Evolutionary conservation across 176 grass and related monocot genomes (phyloP).

Genomic region (Tillandsia leiboldiana): DNA sequence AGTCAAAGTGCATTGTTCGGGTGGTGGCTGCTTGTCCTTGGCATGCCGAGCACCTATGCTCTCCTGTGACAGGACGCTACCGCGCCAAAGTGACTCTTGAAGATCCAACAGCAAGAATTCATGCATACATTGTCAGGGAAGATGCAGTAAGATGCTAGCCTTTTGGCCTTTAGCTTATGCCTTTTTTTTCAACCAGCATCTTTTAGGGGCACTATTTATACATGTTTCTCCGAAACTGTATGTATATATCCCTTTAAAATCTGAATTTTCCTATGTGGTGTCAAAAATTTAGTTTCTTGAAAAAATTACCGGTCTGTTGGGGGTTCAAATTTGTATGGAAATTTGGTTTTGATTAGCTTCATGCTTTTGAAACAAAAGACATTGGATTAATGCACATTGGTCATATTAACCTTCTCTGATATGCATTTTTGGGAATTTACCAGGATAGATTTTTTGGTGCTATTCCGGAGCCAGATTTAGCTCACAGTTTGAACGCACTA

Average conservation of each 20-base stretch:
- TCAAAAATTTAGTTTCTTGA: too few species aligned
- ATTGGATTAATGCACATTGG: conserved; percentile 10
- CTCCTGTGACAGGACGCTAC: conserved; percentile 19
- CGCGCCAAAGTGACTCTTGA: conserved; percentile 47
- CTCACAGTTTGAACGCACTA: conserved; percentile 55
- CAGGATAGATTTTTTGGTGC: conserved; percentile 71
- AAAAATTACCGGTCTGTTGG: too few species aligned
- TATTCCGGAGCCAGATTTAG: conserved; percentile 24
- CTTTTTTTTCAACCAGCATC: too few species aligned
- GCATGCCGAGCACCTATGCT: conserved; percentile 23
- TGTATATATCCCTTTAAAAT: too few species aligned
- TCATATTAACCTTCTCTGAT: background rate
- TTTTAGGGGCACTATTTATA: conserved; percentile 1
- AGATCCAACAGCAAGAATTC: conserved; percentile 81
- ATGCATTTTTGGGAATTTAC: background rate
- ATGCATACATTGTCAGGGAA: conserved; percentile 41
- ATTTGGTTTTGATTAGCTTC: too few species aligned
- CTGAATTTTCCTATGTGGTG: too few species aligned
- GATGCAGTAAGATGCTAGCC: conserved; percentile 46
- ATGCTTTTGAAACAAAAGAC: background rate
- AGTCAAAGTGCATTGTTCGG: conserved; percentile 57
- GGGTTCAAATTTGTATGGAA: too few species aligned
- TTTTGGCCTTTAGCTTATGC: background rate
- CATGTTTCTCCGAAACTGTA: background rate
- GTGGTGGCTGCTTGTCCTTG: conserved; percentile 57